Evolutionary conservation across 73 alveolate species (phyloP).

Genomic region (Paramecium primaurelia): DNA sequence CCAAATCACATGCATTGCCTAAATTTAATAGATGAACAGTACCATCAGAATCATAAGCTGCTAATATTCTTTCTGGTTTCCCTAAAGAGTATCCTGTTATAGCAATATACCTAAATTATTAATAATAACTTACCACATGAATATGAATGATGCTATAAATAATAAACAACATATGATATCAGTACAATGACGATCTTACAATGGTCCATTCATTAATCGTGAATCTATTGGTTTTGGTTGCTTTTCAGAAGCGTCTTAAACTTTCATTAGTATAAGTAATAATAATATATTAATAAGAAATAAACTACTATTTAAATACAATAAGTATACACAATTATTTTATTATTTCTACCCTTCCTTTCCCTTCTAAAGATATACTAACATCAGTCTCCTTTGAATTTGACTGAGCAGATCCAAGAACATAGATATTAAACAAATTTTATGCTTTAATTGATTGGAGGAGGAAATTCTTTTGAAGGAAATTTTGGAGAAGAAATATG

Average conservation of each 20-base stretch:
- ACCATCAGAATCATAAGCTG: slow-evolving; percentile 53
- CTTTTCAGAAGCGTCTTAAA: not conserved
- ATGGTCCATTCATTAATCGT: slow-evolving; percentile 80
- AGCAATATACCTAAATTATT: slow-evolving; percentile 21
- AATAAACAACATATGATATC: slow-evolving; percentile 86
- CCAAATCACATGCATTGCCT: slow-evolving; percentile 41
- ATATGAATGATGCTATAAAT: slow-evolving; percentile 75
- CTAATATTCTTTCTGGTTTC: slow-evolving; percentile 21
- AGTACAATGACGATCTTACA: slow-evolving; percentile 89
- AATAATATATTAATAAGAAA: not conserved
- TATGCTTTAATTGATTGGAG: not conserved
- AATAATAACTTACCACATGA: slow-evolving; percentile 78
- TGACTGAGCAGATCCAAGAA: not conserved
- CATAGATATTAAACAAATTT: not conserved
- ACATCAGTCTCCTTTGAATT: not conserved
- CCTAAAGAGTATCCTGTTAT: slow-evolving; percentile 30
- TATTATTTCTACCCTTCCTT: not conserved
- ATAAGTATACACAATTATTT: not conserved
- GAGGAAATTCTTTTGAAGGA: not conserved
- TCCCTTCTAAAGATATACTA: not conserved
- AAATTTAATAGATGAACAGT: not conserved
- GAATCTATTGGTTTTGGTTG: slow-evolving; percentile 8
- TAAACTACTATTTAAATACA: not conserved
- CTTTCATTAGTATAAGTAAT: slow-evolving; percentile 24
- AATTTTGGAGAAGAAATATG: not conserved